Percentiles rank a stretch among this genome's conserved stretches.
Evolutionary conservation across 768 basidiomycete species (phyloP).

Genomic region (Ephemerocybe angulata): DNA sequence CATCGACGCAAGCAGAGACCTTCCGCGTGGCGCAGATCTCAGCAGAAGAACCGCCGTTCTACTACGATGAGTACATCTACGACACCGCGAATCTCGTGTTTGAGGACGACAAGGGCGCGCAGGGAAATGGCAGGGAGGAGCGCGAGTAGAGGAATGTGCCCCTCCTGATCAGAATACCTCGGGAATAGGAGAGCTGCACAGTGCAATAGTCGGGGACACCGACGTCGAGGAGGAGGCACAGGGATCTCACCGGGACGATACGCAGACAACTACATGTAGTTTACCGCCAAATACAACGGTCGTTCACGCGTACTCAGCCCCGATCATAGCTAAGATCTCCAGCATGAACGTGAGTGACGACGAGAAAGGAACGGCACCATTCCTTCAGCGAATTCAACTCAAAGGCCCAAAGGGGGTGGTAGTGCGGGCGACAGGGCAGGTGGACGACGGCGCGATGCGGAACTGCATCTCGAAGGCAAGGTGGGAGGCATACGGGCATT

Average conservation of each 20-base stretch:
- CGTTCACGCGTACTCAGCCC: background rate
- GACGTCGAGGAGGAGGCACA: no score
- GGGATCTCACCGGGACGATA: background rate
- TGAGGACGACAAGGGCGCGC: background rate
- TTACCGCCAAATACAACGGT: background rate
- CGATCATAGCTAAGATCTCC: background rate
- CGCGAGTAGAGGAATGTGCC: background rate
- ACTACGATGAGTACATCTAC: background rate
- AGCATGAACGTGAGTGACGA: background rate
- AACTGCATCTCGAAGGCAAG: slow-evolving; percentile 20
- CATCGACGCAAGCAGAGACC: background rate
- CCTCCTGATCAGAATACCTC: background rate
- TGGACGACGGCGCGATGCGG: slow-evolving; percentile 30
- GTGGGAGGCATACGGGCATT: slow-evolving; percentile 11
- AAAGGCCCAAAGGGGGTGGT: slow-evolving; percentile 13
- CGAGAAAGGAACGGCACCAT: slow-evolving; percentile 13
- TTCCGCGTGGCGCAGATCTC: background rate
- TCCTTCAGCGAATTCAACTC: slow-evolving; percentile 18
- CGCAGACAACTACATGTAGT: background rate
- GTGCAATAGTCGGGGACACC: no score
- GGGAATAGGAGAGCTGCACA: background rate
- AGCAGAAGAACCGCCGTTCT: background rate
- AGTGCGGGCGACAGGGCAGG: slow-evolving; percentile 14
- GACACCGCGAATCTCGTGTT: background rate
- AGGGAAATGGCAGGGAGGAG: background rate